phyloP scores from a whole-genome alignment of 768 basidiomycete species.

The Rhodotorula sphaerocarpa region DNA sequence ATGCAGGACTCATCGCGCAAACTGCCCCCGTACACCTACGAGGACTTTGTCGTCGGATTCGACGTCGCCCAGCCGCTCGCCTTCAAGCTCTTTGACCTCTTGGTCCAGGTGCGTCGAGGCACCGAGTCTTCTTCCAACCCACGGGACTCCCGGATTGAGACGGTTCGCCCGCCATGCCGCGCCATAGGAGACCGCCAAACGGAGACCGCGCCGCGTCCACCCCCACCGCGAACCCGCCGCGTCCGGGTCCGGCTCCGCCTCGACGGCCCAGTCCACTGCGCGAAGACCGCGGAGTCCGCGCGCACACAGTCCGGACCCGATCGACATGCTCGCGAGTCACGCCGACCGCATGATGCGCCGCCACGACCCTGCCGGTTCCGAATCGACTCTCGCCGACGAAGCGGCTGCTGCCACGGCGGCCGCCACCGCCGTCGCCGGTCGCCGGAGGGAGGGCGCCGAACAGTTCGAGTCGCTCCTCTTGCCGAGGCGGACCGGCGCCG shows the following conservation, averaged over 20 bases:
- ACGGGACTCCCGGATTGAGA: neutral
- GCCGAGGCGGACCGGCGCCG: neutral
- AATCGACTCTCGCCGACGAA: too few species aligned
- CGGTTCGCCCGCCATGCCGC: neutral
- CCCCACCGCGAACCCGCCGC: neutral
- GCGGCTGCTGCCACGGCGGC: too few species aligned
- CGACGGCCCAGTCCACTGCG: neutral
- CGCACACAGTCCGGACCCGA: neutral
- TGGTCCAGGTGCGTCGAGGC: constrained; percentile 10
- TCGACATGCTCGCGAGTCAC: neutral
- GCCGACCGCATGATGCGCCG: too few species aligned
- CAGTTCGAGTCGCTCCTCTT: neutral
- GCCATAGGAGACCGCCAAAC: neutral
- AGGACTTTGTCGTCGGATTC: constrained; percentile 14
- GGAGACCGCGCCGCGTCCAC: too few species aligned
- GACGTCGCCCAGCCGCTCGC: constrained; percentile 5
- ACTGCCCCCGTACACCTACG: neutral
- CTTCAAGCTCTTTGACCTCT: constrained; percentile 7
- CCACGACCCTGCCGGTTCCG: too few species aligned
- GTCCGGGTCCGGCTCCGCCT: too few species aligned
- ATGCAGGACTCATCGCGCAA: constrained; percentile 1
- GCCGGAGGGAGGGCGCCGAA: neutral
- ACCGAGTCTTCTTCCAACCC: neutral
- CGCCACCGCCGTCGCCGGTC: too few species aligned
- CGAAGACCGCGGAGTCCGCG: neutral